Base-by-base conservation (phyloP, 371 early-diverging fungal genomes). In the Entomophthora muscae region DNA sequence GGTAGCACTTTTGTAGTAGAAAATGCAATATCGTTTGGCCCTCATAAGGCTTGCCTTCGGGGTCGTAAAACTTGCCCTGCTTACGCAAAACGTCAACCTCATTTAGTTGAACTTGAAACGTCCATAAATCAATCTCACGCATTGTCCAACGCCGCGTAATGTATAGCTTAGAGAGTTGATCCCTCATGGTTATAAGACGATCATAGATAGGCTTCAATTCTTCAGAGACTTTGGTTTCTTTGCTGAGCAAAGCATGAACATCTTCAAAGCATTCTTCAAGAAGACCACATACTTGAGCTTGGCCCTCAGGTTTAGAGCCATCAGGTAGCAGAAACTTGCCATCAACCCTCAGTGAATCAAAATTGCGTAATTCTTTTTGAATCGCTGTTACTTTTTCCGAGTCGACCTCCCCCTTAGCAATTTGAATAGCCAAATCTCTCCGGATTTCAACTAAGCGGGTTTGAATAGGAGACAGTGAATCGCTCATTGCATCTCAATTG, bases 1-100 rank as follows among this genome's bases (percentile, higher is more conserved):
- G 80, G 67, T 92, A 90, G 73, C 91, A 91, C 63, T 86, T 89
- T 69, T 89, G 87, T 30, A 93, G 75, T 65, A 93, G 70, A 67
- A 86, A 90, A 68, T 91, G 73, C 5, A 86, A 72, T 1, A 76
- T 72, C 0, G 81, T 79, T 66, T 89, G 88, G 12, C 87, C 88
- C 65, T 81, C 80, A 0, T 84, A 81, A 0, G 85, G 74, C 52
- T 79, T 73, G n/a, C 86, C 83, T 21, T 79, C 69, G 32, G 71
- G 68, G 66, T 83, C 83, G 61, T 79, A 78, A 66, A 89, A 90
- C 64, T 82, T 81, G 55, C 89, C 88, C 61, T 85, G 73, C 52
- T 70, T 71, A 57, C 86, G 77, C 65, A 83, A 65, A 17, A 76
- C 73, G 63, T 86, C 84, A 60, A 90, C 80, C 53, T 88, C 86